Conservation (phyloP, 176 grass and related monocot species). For the Otatea glauca region DNA sequence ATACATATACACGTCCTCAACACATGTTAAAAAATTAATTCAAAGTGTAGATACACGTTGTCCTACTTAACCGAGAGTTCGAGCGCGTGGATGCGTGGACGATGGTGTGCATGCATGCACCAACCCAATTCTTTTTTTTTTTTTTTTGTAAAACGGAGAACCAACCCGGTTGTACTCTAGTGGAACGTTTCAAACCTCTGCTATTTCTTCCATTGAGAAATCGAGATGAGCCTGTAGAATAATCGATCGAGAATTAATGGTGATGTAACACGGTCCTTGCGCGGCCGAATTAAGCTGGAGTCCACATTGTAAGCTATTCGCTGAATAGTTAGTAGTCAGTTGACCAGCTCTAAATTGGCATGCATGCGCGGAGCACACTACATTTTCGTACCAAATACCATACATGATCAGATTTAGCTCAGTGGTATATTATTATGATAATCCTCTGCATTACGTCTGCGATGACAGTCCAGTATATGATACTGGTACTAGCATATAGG, state of each 20-base stretch:
- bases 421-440: too few relatives aligned
- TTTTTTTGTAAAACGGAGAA: too few relatives aligned
- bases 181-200: background rate
- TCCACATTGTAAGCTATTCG: background rate
- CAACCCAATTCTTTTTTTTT: too few relatives aligned
- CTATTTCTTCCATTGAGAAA: background rate
- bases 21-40: too few relatives aligned
- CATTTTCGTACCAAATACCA: too few relatives aligned
- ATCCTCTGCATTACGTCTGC: too few relatives aligned
- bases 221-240: background rate
- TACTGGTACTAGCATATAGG: background rate
- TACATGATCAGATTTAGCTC: too few relatives aligned
- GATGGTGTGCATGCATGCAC: too few relatives aligned
- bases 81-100: too few relatives aligned
- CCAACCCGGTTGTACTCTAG: background rate
- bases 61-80: too few relatives aligned
- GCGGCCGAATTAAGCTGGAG: background rate
- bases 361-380: background rate
- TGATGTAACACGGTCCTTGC: background rate
- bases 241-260: background rate
- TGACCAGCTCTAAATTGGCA: background rate
- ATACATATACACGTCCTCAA: too few relatives aligned
- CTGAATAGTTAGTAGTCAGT: background rate
- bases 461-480: background rate
- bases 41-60: too few relatives aligned